Base-by-base conservation (phyloP, 2,329 filamentous ascomycete genomes). In the Allantophomopsis cytisporea region DNA sequence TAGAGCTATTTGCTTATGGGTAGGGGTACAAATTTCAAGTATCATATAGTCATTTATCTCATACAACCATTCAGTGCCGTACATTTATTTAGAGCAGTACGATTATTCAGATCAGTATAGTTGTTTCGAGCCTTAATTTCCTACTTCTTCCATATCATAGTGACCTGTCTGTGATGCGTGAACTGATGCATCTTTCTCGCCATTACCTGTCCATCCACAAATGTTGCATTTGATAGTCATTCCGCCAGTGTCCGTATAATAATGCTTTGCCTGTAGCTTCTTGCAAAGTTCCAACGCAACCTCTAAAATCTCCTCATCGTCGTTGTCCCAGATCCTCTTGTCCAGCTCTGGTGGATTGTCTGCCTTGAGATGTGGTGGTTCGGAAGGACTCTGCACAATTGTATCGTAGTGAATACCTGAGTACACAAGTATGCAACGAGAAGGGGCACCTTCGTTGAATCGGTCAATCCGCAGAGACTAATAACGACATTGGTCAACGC, bases 321-420 rank as follows among this genome's bases (percentile, higher is more conserved):
- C 58, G 1, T 60, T 60, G 8, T 63, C 58, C 69, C 74, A 81
- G 15, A 71, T 60, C 5, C 70, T 66, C 35, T 80, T 73, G 54
- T 96, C 89, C 46, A 80, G 73, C 18, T 91, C 83, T 0, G 84
- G 75, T 7, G 80, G 73, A 10, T 74, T 63, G 36, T 71, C 65
- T 5, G 74, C 62, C 42, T 64, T 68, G 35, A 64, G 68, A 48
- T 68, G 66, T 4, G 73, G 75, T 47, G 60, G 69, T 45, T 68
- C 71, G 16, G 67, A 76, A 31, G 71, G 75, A 14, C 76, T 79
- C 47, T 94, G 75, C 1, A 83, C 86, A 43, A 95, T 80, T 6
- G 84, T 80, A 59, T 95, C 89, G 60, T 95, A 95, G 57, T 95
- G 88, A 38, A 95, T 91, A 2, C 87, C 87, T 0, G 83, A 89